These are phyloP conservation scores for Lodderomyces beijingensis DNA, from an alignment of 1,139 yeast species.

Conservation along the genomic window DNA sequence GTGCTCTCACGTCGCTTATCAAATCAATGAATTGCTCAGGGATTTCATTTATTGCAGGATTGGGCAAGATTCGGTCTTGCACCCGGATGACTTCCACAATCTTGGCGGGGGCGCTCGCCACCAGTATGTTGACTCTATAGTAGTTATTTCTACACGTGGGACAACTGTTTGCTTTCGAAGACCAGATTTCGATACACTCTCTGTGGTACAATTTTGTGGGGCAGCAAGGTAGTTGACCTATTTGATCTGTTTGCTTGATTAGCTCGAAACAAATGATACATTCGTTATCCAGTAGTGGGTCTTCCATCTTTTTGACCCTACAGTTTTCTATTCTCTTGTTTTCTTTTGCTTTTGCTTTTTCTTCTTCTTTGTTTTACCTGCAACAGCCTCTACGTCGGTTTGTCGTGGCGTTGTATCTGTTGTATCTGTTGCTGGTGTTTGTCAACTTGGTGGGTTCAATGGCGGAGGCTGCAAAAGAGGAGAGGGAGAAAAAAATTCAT, in stretches of 20 bases:
- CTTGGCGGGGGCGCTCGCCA: slow-evolving; percentile 8
- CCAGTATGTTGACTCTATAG: slow-evolving; percentile 21
- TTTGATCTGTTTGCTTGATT: slow-evolving; percentile 15
- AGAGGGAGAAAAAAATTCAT: too few species aligned
- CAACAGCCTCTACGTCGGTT: too few species aligned
- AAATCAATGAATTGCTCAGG: slow-evolving; percentile 33
- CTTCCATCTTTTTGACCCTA: not conserved
- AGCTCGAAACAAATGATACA: slow-evolving; percentile 51
- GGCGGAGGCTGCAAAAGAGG: too few species aligned
- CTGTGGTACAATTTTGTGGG: slow-evolving; percentile 40
- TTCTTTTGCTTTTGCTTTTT: not conserved
- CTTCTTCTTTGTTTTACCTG: not conserved
- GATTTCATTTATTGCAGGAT: slow-evolving; percentile 37
- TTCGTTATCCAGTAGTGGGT: slow-evolving; percentile 15
- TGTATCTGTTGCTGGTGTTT: too few species aligned
- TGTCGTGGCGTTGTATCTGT: too few species aligned
- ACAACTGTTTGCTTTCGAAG: slow-evolving; percentile 46
- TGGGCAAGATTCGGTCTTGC: slow-evolving; percentile 29
- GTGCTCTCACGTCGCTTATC: not conserved
- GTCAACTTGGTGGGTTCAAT: too few species aligned
- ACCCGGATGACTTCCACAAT: slow-evolving; percentile 17
- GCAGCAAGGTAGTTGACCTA: slow-evolving; percentile 40
- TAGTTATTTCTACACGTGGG: slow-evolving; percentile 47
- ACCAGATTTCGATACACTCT: slow-evolving; percentile 44
- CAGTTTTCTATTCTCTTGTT: not conserved